Evolutionary conservation across 176 grass and related monocot species (phyloP).

Genomic region (Musa schizocarpa): DNA sequence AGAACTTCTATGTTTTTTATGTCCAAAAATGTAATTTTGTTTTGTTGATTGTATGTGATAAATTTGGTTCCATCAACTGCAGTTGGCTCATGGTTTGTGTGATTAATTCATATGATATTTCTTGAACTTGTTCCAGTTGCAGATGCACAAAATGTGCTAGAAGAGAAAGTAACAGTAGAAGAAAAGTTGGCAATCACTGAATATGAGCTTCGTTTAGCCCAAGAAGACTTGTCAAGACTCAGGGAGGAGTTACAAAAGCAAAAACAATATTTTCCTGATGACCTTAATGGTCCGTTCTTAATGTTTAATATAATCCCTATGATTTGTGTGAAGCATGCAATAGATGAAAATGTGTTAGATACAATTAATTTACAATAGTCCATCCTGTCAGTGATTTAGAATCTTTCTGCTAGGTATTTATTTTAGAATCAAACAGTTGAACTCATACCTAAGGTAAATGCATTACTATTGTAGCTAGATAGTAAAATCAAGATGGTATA

Average conservation of each 20-base stretch:
- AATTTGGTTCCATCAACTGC: background rate
- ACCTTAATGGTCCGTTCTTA: constrained; percentile 44
- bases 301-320: background rate
- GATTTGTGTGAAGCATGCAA: background rate
- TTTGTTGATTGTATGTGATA: background rate
- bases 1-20: background rate
- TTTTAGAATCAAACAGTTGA: no score
- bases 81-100: background rate
- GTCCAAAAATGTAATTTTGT: background rate
- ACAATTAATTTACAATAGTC: background rate
- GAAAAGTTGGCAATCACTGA: constrained; percentile 63
- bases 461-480: background rate
- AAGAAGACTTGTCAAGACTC: constrained; percentile 73
- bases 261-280: constrained; percentile 42
- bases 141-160: constrained; percentile 86
- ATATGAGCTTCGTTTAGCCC: constrained; percentile 84
- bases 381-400: background rate
- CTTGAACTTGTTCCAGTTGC: constrained; percentile 43
- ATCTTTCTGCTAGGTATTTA: background rate
- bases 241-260: constrained; percentile 69
- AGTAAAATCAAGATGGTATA: background rate
- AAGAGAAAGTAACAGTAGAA: constrained; percentile 74
- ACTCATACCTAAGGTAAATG: no score
- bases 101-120: background rate
- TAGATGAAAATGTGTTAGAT: background rate